Conservation (phyloP, 106 monocot species). For the Hemerocallis citrina region DNA sequence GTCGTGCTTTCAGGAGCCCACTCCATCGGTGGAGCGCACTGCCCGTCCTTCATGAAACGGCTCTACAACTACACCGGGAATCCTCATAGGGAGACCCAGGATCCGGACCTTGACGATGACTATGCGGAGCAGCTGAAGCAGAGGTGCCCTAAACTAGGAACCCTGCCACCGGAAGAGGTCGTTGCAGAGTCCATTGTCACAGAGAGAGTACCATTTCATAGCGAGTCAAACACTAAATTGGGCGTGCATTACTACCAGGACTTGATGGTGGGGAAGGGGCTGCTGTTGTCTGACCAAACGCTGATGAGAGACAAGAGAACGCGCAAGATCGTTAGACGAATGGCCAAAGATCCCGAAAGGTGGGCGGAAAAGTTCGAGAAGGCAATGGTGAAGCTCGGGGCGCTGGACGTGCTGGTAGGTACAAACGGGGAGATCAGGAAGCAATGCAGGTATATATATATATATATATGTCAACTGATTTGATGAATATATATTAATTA, state of each 20-base stretch:
- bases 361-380: constrained; percentile 9
- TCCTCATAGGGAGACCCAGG: background rate
- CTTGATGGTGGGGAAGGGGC: constrained; percentile 10
- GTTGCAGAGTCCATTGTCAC: background rate
- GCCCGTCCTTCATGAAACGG: constrained; percentile 20
- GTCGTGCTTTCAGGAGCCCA: constrained; percentile 47
- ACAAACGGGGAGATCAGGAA: constrained; percentile 29
- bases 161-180: background rate
- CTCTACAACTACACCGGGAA: constrained; percentile 15
- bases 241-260: constrained; percentile 33
- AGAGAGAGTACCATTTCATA: constrained; percentile 5
- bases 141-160: constrained; percentile 8
- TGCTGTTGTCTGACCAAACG: background rate
- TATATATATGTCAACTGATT: no score
- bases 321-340: constrained; percentile 4
- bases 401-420: constrained; percentile 7
- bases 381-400: constrained; percentile 21
- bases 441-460: constrained; percentile 13
- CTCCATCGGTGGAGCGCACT: constrained; percentile 45
- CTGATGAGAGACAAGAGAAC: background rate
- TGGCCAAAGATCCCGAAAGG: background rate
- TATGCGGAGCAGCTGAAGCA: constrained; percentile 10
- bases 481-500: no score
- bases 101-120: constrained; percentile 6
- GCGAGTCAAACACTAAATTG: background rate